Percentiles rank a stretch among this genome's conserved stretches.
These are phyloP conservation scores for Pterocarpus macrocarpus DNA, from an alignment of 306 rosid species.

Conservation along the genomic window DNA sequence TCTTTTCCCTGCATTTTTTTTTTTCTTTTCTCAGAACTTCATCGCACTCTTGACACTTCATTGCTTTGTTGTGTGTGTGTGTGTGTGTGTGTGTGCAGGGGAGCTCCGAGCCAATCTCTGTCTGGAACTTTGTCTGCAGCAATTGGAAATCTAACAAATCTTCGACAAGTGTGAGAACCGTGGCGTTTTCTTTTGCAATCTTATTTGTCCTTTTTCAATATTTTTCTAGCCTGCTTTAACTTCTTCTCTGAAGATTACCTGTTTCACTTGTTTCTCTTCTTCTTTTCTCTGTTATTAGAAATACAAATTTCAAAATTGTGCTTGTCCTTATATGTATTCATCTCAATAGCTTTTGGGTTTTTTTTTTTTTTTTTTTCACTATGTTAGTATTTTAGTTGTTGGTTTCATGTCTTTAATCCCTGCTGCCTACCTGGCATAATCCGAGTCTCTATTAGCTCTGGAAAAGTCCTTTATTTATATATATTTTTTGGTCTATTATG, in stretches of 20 bases:
- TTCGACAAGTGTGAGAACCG: slow-evolving; percentile 83
- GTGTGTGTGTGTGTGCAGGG: slow-evolving; percentile 64
- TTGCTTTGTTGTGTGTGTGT: background rate
- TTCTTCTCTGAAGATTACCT: background rate
- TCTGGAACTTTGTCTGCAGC: slow-evolving; percentile 83
- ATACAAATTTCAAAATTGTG: background rate
- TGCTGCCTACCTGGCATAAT: slow-evolving; percentile 9
- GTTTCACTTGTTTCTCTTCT: background rate
- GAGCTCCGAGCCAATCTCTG: slow-evolving; percentile 95
- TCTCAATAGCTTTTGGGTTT: background rate
- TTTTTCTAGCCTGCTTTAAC: background rate
- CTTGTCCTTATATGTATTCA: slow-evolving; percentile 9
- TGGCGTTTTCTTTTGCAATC: background rate
- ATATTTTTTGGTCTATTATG: background rate
- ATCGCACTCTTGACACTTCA: background rate
- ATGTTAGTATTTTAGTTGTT: background rate
- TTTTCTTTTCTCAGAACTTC: background rate
- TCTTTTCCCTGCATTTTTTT: background rate
- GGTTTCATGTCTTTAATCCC: slow-evolving; percentile 9
- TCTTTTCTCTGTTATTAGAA: background rate
- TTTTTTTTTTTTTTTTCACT: background rate
- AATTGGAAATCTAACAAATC: slow-evolving; percentile 83
- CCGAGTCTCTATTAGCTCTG: slow-evolving; percentile 36
- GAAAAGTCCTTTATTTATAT: background rate
- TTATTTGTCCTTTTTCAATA: background rate